Conservation (phyloP, 495 filamentous ascomycete species). For the Bryoglossum gracile region DNA sequence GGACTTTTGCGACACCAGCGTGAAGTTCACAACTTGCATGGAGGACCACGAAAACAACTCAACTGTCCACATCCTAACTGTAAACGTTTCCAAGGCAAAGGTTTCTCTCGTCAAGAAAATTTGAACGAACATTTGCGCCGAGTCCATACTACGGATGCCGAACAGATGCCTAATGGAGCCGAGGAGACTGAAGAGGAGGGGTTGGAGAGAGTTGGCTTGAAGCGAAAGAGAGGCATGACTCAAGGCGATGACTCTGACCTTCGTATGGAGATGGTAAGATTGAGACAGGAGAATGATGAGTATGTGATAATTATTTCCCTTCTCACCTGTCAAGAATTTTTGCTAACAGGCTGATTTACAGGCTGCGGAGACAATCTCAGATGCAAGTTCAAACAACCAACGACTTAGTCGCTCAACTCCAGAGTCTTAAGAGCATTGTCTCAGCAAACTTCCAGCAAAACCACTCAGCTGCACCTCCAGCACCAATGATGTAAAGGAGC, state of each 20-base stretch:
- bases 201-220: slow-evolving; percentile 16
- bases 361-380: background rate
- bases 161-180: slow-evolving; percentile 31
- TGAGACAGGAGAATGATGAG: slow-evolving; percentile 49
- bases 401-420: slow-evolving; percentile 39
- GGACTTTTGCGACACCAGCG: slow-evolving; percentile 82
- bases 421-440: slow-evolving; percentile 29
- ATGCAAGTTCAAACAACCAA: slow-evolving; percentile 21
- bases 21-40: slow-evolving; percentile 65
- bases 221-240: slow-evolving; percentile 18
- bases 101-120: slow-evolving; percentile 83
- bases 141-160: slow-evolving; percentile 56
- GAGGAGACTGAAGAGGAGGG: slow-evolving; percentile 26
- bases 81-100: slow-evolving; percentile 67
- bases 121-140: slow-evolving; percentile 79
- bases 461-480: slow-evolving; percentile 19
- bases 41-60: slow-evolving; percentile 69
- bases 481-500: slow-evolving; percentile 12
- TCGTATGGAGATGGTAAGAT: slow-evolving; percentile 48
- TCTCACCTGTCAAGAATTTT: background rate
- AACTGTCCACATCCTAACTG: slow-evolving; percentile 75
- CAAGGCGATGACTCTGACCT: slow-evolving; percentile 40
- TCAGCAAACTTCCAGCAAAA: slow-evolving; percentile 29
- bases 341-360: background rate
- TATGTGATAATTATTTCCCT: slow-evolving; percentile 5